A percentile compares a stretch with the other conserved stretches of the same genome.
phyloP scores from a whole-genome alignment of 306 rosid genomes.

The Acacia crassicarpa region DNA sequence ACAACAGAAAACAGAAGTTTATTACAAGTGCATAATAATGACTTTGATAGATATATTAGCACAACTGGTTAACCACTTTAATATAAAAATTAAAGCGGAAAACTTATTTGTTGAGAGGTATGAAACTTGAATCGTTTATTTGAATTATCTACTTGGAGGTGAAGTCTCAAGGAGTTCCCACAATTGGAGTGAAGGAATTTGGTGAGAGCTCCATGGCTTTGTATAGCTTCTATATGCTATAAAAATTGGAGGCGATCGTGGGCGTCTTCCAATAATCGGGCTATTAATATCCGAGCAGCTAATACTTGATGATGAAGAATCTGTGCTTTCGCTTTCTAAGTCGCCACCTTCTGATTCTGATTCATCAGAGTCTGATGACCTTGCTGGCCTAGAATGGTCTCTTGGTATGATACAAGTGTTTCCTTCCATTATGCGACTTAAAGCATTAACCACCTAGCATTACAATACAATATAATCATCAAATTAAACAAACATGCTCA shows the following conservation, averaged over 20 bases:
- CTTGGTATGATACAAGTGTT: constrained; percentile 30
- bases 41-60: background rate
- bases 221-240: constrained; percentile 30
- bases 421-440: constrained; percentile 47
- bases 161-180: no score
- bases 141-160: background rate
- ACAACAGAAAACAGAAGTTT: background rate
- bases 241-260: constrained; percentile 52
- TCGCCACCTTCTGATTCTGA: background rate
- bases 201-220: constrained; percentile 27
- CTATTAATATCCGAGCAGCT: no score
- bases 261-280: constrained; percentile 31
- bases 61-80: constrained; percentile 19
- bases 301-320: no score
- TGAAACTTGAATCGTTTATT: constrained; percentile 11
- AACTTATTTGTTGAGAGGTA: constrained; percentile 19
- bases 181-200: constrained; percentile 29
- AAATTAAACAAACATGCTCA: no score
- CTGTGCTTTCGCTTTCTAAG: no score
- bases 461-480: background rate
- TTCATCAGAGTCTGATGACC: no score
- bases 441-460: constrained; percentile 58
- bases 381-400: background rate
- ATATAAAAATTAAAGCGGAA: constrained; percentile 27
- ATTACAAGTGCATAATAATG: background rate